A percentile compares a stretch with the other conserved stretches of the same genome.
phyloP scores from a whole-genome alignment of 208 protist species.

The Polymyxa betae region DNA sequence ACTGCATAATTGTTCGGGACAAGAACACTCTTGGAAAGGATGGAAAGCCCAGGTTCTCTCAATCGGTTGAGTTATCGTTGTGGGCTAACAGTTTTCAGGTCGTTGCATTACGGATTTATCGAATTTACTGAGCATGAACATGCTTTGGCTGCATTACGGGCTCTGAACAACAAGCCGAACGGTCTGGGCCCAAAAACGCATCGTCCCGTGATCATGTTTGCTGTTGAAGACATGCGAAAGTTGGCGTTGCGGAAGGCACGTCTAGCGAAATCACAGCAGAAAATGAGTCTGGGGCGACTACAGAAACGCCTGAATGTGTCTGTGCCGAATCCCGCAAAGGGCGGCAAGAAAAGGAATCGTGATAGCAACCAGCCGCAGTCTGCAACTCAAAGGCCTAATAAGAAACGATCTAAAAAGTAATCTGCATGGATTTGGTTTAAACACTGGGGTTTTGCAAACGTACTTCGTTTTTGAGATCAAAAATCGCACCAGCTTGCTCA shows the following conservation, averaged over 20 bases:
- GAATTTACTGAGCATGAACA: slow-evolving; percentile 52
- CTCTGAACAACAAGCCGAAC: slow-evolving; percentile 20
- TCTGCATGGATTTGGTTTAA: too few species aligned
- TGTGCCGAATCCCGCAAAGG: not conserved
- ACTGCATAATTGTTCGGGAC: slow-evolving; percentile 47
- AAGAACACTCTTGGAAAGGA: not conserved
- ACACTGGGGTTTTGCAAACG: too few species aligned
- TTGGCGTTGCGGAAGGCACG: not conserved
- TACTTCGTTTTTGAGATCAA: too few species aligned
- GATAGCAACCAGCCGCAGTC: not conserved
- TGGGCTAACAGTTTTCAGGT: not conserved
- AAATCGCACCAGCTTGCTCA: too few species aligned
- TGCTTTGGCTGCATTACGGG: not conserved
- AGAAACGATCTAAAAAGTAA: too few species aligned
- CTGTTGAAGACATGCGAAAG: slow-evolving; percentile 39
- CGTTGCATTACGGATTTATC: slow-evolving; percentile 40
- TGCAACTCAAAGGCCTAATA: not conserved
- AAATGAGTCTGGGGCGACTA: not conserved
- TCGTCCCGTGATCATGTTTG: slow-evolving; percentile 38
- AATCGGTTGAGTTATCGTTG: not conserved
- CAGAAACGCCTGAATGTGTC: not conserved
- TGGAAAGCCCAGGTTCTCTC: slow-evolving; percentile 27
- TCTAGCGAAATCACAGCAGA: not conserved
- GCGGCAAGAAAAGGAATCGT: not conserved
- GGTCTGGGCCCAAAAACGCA: not conserved